phyloP scores from a whole-genome alignment of 768 basidiomycete species.

The Boletus sensibilis region DNA sequence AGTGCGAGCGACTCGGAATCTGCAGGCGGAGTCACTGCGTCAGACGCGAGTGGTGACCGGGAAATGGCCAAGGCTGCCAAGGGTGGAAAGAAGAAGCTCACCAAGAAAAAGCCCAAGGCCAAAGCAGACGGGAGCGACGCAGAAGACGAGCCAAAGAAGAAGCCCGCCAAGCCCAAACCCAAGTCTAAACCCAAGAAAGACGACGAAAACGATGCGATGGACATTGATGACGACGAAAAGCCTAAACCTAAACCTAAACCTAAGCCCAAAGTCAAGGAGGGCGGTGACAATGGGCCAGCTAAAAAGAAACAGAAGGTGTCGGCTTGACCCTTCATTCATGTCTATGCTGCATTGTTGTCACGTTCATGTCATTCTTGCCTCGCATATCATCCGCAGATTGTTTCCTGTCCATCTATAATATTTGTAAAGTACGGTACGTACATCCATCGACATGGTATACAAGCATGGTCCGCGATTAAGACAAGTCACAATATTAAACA shows the following conservation, averaged over 20 bases:
- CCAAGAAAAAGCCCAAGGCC: slow-evolving; percentile 45
- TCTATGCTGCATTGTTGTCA: background rate
- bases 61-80: slow-evolving; percentile 47
- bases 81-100: slow-evolving; percentile 36
- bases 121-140: slow-evolving; percentile 44
- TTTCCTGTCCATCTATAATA: slow-evolving; percentile 13
- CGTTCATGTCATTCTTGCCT: background rate
- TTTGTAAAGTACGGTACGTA: slow-evolving; percentile 25
- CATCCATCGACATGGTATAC: slow-evolving; percentile 17
- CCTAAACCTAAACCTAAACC: slow-evolving; percentile 43
- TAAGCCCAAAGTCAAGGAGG: slow-evolving; percentile 36
- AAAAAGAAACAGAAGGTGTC: slow-evolving; percentile 76
- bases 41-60: slow-evolving; percentile 80
- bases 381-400: background rate
- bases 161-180: slow-evolving; percentile 42
- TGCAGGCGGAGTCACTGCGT: slow-evolving; percentile 71
- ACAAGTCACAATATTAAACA: slow-evolving; percentile 6
- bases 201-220: slow-evolving; percentile 49
- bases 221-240: slow-evolving; percentile 43
- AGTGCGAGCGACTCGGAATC: slow-evolving; percentile 65
- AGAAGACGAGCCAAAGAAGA: slow-evolving; percentile 49
- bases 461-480: slow-evolving; percentile 7
- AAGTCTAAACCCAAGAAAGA: slow-evolving; percentile 43
- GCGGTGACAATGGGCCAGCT: slow-evolving; percentile 51
- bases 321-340: slow-evolving; percentile 22